Base-by-base conservation (phyloP, 2,329 filamentous ascomycete genomes). In the Aspergillus tamarii region DNA sequence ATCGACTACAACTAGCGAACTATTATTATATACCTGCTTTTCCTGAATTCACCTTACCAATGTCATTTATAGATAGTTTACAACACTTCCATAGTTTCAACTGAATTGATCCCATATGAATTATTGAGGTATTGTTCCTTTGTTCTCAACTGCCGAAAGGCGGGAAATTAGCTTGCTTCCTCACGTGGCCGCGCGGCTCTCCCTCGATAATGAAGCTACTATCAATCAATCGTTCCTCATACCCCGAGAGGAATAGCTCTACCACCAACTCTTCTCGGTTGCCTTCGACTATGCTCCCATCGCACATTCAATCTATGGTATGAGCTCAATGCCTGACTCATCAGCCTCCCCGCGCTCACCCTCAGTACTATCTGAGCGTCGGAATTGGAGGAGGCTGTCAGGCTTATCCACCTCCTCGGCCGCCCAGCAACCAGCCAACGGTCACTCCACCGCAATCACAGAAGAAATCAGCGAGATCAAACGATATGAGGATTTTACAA, bases 391-490 rank as follows among this genome's bases (percentile, higher is more conserved):
- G 61, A 75, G 77, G 68, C 79, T 82, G 80, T 87, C 75, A 78
- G 84, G 87, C 64, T 84, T 85, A 76, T 83, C 84, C 62, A 78
- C 83, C 62, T 80, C 83, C 64, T 80, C 84, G 61, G 74, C 71
- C 69, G 73, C 73, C 83, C 86, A 73, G 79, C 85, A 48, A 89
- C 88, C 65, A 82, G 90, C 67, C 85, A 32, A 87, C 84, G 61
- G 69, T 52, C 72, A 76, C 39, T 87, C 91, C 72, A 87, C 89
- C 65, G 88, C 90, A 66, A 92, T 96, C 69, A 91, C 93, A 65
- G 94, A 98, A 75, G 95, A 99, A 81, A 97, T 99, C 75, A 94
- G 91, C 30, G 91, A 97, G 83, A 98, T 99, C 77, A 97, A 97
- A 82, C 88, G 94, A 81, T 99, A 99, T 81, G 95, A 97, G 86